A percentile compares a stretch with the other conserved stretches of the same genome.
These are phyloP conservation scores for Debaryomyces udenii DNA, from an alignment of 1,139 yeast species.

Conservation along the genomic window DNA sequence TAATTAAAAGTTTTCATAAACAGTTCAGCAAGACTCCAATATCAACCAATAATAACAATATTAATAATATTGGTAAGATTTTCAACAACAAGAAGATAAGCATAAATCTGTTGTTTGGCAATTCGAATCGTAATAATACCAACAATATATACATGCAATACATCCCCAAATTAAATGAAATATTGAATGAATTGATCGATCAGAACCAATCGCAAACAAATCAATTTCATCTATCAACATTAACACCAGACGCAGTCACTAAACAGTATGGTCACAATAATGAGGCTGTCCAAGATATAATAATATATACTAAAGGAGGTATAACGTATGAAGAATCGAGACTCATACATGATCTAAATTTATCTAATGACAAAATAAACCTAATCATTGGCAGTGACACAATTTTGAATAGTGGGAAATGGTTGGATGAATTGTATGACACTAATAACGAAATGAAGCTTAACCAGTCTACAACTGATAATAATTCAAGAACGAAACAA, in stretches of 20 bases:
- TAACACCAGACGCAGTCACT: constrained; percentile 45
- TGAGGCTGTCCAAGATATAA: constrained; percentile 66
- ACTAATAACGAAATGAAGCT: constrained; percentile 21
- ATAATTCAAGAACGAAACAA: constrained; percentile 21
- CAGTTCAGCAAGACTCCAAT: constrained; percentile 21
- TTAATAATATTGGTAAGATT: constrained; percentile 27
- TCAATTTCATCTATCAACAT: constrained; percentile 30
- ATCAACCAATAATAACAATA: constrained; percentile 15
- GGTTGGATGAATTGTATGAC: constrained; percentile 43
- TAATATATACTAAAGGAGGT: constrained; percentile 87
- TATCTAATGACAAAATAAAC: constrained; percentile 49
- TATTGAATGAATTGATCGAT: constrained; percentile 28
- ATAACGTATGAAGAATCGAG: constrained; percentile 91
- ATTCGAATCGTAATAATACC: constrained; percentile 26
- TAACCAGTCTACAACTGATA: constrained; percentile 11
- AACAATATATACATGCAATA: constrained; percentile 68
- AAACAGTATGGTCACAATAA: constrained; percentile 32
- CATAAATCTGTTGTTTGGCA: constrained; percentile 30
- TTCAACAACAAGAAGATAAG: constrained; percentile 32
- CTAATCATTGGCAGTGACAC: constrained; percentile 77
- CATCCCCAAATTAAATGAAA: constrained; percentile 66
- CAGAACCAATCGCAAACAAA: constrained; percentile 17
- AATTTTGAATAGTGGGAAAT: constrained; percentile 60
- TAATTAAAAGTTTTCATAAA: constrained; percentile 35
- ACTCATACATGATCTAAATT: constrained; percentile 71